Evolutionary conservation across 331 rosid species (phyloP), one percentile per base, ranked within the genome.

Genomic region (Saraca asoca): DNA sequence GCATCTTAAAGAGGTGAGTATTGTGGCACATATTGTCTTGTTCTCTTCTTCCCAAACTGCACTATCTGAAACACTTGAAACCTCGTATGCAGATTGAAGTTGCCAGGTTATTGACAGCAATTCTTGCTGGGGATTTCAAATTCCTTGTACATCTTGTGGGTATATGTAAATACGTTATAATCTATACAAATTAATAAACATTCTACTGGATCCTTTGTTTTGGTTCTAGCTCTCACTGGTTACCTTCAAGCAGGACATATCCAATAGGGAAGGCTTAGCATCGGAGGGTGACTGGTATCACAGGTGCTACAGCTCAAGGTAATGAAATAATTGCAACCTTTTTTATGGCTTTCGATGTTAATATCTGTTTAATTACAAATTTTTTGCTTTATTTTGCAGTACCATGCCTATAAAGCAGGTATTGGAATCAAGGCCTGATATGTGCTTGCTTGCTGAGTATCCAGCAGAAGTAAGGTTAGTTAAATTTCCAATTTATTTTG

Each of bases 211-310:
- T 52, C 74, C 59, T 66, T 58, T 58, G 45, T 80, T 64, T 65
- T 71, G 69, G 70, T 68, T 71, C 33, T 38, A 68, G 63, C 66
- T 77, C 44, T 76, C 35, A 64, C 45, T 69, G 37, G 3, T 58
- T 78, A 55, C 80, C 60, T 61, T 45, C 62, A 68, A 79, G 45
- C 83, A 94, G 99, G 99, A 94, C 77, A 85, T 94, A 80, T 94
- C 99, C 67, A 94, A 94, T 61, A 83, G 95, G 82, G 99, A 94
- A 85, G 97, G 97, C 55, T 90, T 94, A 84, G 97, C 95, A 66
- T 90, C 95, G 17, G 97, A 88, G 75, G 74, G 81, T 68, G 97
- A 94, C 79, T 88, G 97, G 97, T 88, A 83, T 5, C 84, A 73
- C 41, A 90, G 96, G 78, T 94, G 96, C 84, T 86, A 80, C 80